Evolutionary conservation across 495 filamentous ascomycete genomes (phyloP).

Genomic region (Penicillium chermesinum): DNA sequence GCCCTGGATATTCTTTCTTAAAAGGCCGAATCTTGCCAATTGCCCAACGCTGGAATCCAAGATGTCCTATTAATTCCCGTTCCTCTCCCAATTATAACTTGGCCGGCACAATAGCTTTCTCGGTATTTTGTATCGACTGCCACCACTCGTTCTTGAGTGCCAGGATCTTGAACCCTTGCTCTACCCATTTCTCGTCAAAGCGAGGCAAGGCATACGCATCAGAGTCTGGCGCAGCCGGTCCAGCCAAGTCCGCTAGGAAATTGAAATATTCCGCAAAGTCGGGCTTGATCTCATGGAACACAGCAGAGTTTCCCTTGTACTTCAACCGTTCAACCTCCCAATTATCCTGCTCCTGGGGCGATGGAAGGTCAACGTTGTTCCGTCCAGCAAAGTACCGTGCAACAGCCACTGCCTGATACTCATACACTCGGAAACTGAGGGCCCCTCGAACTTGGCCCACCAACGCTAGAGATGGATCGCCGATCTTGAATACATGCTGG

Average conservation of each 20-base stretch:
- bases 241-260: slow-evolving; percentile 33
- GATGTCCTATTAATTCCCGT: too few species aligned
- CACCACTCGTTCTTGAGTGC: slow-evolving; percentile 20
- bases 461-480: slow-evolving; percentile 24
- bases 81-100: not conserved
- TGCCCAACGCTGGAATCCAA: too few species aligned
- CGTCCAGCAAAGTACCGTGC: slow-evolving; percentile 45
- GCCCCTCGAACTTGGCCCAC: slow-evolving; percentile 41
- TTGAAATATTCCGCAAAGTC: slow-evolving; percentile 51
- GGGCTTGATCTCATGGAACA: slow-evolving; percentile 42
- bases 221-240: slow-evolving; percentile 31
- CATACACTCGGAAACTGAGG: slow-evolving; percentile 48
- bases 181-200: slow-evolving; percentile 36
- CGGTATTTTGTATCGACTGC: not conserved
- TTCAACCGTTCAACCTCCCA: slow-evolving; percentile 44
- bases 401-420: slow-evolving; percentile 49
- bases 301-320: slow-evolving; percentile 33
- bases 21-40: too few species aligned
- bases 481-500: slow-evolving; percentile 28
- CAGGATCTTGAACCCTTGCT: slow-evolving; percentile 21
- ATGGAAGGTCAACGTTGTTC: slow-evolving; percentile 26
- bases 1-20: too few species aligned
- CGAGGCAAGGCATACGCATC: slow-evolving; percentile 30
- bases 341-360: slow-evolving; percentile 31
- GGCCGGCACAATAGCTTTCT: not conserved